Conservation (phyloP, 2,329 filamentous ascomycete genomes). For the Fusarium veterinarium region DNA sequence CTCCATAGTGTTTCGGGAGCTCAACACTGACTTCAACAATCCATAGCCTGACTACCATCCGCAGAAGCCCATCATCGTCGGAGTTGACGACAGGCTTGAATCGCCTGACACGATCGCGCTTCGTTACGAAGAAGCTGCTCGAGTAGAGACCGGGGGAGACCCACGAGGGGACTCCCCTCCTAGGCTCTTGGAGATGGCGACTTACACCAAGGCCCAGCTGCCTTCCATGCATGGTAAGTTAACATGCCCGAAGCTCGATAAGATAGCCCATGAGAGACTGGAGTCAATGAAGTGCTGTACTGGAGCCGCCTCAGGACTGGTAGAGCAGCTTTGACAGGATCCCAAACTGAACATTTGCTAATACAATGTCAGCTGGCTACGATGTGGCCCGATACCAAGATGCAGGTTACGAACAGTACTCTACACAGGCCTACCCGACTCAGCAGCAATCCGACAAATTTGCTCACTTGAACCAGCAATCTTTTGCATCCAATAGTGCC, state of each 20-base stretch:
- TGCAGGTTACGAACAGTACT: constrained; percentile 64
- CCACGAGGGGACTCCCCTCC: constrained; percentile 67
- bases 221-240: constrained; percentile 85
- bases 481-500: constrained; percentile 70
- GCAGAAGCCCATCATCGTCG: constrained; percentile 67
- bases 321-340: background rate
- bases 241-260: background rate
- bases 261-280: constrained; percentile 43
- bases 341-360: constrained; percentile 12
- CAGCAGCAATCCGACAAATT: constrained; percentile 64
- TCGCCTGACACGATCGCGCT: constrained; percentile 68
- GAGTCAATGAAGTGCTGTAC: background rate
- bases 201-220: constrained; percentile 81
- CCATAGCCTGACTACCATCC: constrained; percentile 63
- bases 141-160: constrained; percentile 64
- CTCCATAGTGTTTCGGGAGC: constrained; percentile 35
- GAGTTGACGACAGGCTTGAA: constrained; percentile 65
- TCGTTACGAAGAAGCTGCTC: constrained; percentile 67
- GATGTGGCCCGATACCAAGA: constrained; percentile 71
- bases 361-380: constrained; percentile 59
- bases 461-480: constrained; percentile 64
- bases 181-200: constrained; percentile 53
- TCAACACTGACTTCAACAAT: constrained; percentile 43
- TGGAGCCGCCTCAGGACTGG: background rate
- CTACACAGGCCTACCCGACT: constrained; percentile 58